These are phyloP conservation scores for Lantana camara DNA, from an alignment of 257 asterid species.

Conservation along the genomic window DNA sequence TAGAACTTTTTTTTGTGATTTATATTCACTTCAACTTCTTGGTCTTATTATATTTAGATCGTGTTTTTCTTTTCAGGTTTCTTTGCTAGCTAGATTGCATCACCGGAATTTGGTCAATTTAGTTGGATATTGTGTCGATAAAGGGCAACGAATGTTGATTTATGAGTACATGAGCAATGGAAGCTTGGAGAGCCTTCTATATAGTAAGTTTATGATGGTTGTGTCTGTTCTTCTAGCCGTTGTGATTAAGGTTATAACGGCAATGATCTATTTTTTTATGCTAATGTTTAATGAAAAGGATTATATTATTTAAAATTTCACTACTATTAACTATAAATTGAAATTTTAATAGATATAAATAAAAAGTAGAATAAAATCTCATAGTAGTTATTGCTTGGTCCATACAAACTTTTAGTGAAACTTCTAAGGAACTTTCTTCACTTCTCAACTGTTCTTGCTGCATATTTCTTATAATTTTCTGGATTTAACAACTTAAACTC, in stretches of 20 bases:
- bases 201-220: constrained; percentile 54
- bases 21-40: constrained; percentile 23
- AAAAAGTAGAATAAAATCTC: too few species aligned
- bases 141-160: constrained; percentile 82
- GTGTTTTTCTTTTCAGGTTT: constrained; percentile 74
- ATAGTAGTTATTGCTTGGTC: too few species aligned
- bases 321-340: too few species aligned
- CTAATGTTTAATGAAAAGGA: too few species aligned
- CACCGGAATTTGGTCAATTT: constrained; percentile 95
- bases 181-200: constrained; percentile 86
- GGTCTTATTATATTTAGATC: constrained; percentile 13
- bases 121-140: constrained; percentile 94
- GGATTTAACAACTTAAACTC: constrained; percentile 20
- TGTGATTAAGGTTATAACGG: constrained; percentile 10
- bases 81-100: constrained; percentile 91
- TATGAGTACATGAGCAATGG: constrained; percentile 97
- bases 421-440: too few species aligned
- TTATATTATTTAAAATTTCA: too few species aligned
- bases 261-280: background rate
- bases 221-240: constrained; percentile 13
- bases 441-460: constrained; percentile 24
- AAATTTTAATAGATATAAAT: too few species aligned
- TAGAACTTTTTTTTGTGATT: background rate
- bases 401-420: too few species aligned
- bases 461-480: constrained; percentile 18